Conservation (phyloP, 805 yeast genomes). For the Kuraishia borneana region DNA sequence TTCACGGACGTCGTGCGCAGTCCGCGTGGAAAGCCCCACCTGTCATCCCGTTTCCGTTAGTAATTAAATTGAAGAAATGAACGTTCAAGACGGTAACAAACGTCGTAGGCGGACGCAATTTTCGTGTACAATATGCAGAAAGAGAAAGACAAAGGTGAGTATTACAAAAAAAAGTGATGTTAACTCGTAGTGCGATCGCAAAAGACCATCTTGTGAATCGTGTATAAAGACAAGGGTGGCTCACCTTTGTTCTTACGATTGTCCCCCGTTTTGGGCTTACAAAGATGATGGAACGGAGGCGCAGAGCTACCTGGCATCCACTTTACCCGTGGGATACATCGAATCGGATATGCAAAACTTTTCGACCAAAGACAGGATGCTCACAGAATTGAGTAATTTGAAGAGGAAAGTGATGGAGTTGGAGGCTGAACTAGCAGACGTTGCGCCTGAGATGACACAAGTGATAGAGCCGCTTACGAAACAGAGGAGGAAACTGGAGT, state of each 20-base stretch:
- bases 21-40: background rate
- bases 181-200: conserved; percentile 9
- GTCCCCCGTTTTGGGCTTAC: conserved; percentile 6
- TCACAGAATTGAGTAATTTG: conserved; percentile 1
- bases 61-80: background rate
- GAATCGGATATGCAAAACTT: background rate
- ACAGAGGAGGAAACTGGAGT: background rate
- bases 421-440: background rate
- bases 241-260: conserved; percentile 10
- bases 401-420: conserved; percentile 1
- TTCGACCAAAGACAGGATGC: conserved; percentile 1
- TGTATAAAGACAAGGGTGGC: conserved; percentile 7
- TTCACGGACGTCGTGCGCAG: background rate
- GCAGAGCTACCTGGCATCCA: background rate
- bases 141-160: conserved; percentile 10
- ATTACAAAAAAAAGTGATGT: background rate
- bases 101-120: conserved; percentile 13
- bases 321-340: background rate
- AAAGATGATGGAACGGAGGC: background rate
- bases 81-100: conserved; percentile 4
- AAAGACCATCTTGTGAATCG: conserved; percentile 10
- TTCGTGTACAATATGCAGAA: conserved; percentile 13
- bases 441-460: background rate
- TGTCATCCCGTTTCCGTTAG: background rate
- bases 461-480: background rate